Conservation (phyloP, 345 rosid genomes). For the Eucalyptus regnans region DNA sequence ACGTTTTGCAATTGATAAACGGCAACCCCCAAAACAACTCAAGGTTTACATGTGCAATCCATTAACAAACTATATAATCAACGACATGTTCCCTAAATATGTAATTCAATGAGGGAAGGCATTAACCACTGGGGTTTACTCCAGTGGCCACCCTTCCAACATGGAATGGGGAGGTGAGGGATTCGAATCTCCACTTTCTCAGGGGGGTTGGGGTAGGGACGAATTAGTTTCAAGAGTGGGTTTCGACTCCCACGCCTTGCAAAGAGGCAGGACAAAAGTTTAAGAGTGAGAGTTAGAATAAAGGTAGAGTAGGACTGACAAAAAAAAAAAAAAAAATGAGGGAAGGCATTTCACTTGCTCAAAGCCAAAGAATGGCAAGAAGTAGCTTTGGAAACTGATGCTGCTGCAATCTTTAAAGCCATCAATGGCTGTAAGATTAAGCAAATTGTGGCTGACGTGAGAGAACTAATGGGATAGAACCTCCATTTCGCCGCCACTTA, state of each 20-base stretch:
- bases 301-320: fast-evolving
- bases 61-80: not conserved
- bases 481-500: not conserved
- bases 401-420: not conserved
- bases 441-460: no score
- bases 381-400: not conserved
- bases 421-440: no score
- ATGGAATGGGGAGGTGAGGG: no score
- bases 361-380: not conserved
- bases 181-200: no score
- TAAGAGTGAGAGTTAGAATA: fast-evolving
- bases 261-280: no score
- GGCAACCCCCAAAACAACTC: not conserved
- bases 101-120: not conserved
- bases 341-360: not conserved
- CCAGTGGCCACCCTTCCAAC: no score
- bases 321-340: not conserved
- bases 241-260: no score
- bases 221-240: no score
- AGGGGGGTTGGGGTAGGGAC: fast-evolving
- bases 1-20: not conserved
- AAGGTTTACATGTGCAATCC: not conserved
- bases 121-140: not conserved
- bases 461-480: not conserved
- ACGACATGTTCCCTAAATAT: not conserved